Base-by-base conservation (phyloP, 257 asterid species). In the Lantana camara region DNA sequence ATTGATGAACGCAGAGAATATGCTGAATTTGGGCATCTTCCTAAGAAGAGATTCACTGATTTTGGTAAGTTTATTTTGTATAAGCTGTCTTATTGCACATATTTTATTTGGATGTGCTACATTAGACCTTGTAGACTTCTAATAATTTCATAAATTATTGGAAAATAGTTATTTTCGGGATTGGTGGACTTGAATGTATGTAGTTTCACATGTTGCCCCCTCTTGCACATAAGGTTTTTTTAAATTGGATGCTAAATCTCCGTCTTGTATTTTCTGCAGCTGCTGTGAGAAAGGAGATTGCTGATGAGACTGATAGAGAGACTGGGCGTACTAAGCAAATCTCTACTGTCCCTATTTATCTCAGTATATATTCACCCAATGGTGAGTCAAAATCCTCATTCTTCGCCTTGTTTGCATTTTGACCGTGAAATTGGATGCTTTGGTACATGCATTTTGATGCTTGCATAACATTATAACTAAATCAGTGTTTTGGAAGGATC, bases 11-110 rank as follows among this genome's bases (percentile, higher is more conserved):
- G 90, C 35, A 85, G 95, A 81, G 99, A 93, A 77, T 93, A 93
- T 79, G 99, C 97, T n/a, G 99, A 90, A 76, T 93, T 93, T 71
- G 99, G 96, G 24, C 97, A 93, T 78, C 85, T 84, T 41, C 97
- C 97, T 4, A 79, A 90, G 61, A 93, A 87, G 77, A 84, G 72
- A 60, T 90, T 93, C 73, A 81, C 95, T 40, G 96, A 90, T 77
- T 93, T 93, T 83, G 96, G 99, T 93, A 71, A 53, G 90, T 78
- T 17, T 54, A n/a, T 9, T 40, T 46, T 52, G 24, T 16, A 34
- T 51, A 22, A 17, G 27, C 46, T 16, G 21, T 16, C 23, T 42
- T 57, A 30, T 68, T 16, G 49, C 5, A 11, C 21, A 40, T 7
- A n/a, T 34, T 51, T n/a, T 50, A 29, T 23, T 21, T 60, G 41